Conservation (phyloP, 1,139 yeast species). For the Candida anutae region DNA sequence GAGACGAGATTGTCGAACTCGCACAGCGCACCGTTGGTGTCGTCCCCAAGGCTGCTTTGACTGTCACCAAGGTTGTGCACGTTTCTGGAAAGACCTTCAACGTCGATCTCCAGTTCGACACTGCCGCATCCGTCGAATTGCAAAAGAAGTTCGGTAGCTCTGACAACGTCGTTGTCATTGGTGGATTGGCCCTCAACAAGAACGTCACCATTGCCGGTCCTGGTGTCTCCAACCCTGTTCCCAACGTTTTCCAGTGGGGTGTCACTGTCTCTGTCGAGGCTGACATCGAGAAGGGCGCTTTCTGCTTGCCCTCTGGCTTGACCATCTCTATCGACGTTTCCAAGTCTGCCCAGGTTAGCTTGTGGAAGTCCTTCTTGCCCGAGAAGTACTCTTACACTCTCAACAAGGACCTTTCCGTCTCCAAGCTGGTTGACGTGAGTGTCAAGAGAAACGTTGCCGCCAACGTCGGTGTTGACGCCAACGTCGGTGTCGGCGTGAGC, state of each 20-base stretch:
- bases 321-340: conserved; percentile 17
- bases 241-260: conserved; percentile 14
- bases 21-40: conserved; percentile 7
- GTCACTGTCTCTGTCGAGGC: conserved; percentile 18
- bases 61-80: conserved; percentile 18
- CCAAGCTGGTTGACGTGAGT: no score
- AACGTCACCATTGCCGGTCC: conserved; percentile 1
- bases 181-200: conserved; percentile 7
- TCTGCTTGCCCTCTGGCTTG: conserved; percentile 25
- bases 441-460: no score
- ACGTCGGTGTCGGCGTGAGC: no score
- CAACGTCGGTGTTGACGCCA: no score
- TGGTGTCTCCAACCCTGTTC: conserved; percentile 12
- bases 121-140: conserved; percentile 8
- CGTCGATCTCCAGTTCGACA: conserved; percentile 16
- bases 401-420: no score
- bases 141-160: conserved; percentile 4
- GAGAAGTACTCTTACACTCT: no score
- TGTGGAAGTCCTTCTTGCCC: no score
- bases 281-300: conserved; percentile 15
- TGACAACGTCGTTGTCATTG: conserved; percentile 10
- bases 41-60: conserved; percentile 21
- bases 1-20: conserved; percentile 4
- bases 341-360: no score
- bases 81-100: conserved; percentile 18